Evolutionary conservation across 2,329 filamentous ascomycete genomes (phyloP), one percentile per base, ranked within the genome.

Genomic region (Incumbomyces delicatus): DNA sequence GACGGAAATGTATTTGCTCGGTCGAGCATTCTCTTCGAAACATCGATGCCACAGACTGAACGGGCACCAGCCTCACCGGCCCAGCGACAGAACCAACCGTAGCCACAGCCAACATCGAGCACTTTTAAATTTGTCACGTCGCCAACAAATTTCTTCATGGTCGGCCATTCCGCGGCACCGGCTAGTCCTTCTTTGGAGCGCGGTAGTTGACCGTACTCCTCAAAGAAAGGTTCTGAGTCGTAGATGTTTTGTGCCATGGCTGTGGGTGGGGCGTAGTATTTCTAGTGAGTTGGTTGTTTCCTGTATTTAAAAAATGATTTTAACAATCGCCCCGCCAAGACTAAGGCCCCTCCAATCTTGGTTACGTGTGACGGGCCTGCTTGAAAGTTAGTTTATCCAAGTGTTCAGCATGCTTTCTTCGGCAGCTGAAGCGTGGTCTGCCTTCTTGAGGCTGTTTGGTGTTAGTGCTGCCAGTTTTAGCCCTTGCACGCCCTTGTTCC

Each of bases 71-170:
- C 80, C 6, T 66, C 64, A 2, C 57, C 53, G 3, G 62, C 60
- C 2, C 80, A 65, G 1, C 71, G 68, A 1, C 76, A 79, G 2
- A 72, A 76, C 61, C 78, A 80, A 5, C 72, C 77, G 0, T 77
- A 76, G 0, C 77, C 77, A 58, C 76, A 80, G 53, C 77, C 77
- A 1, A 80, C 64, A 49, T 80, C 77, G 52, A 77, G 63, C 52
- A 80, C 70, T 31, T 58, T 61, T 10, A 61, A 49, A n/a, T 56
- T 62, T 7, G 46, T 44, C 35, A 66, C 53, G 32, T 56, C 38
- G 6, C 66, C 65, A 22, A 73, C 57, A 56, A 73, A 64, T 3
- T 59, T 49, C 18, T 57, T 57, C n/a, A 73, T 53, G n/a, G 57
- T 59, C 2, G 66, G 64, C 70, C 68, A 74, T 61, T 71, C 69